phyloP scores from a whole-genome alignment of 1,284 basidiomycete genomes.

The Golubevia pallescens region DNA sequence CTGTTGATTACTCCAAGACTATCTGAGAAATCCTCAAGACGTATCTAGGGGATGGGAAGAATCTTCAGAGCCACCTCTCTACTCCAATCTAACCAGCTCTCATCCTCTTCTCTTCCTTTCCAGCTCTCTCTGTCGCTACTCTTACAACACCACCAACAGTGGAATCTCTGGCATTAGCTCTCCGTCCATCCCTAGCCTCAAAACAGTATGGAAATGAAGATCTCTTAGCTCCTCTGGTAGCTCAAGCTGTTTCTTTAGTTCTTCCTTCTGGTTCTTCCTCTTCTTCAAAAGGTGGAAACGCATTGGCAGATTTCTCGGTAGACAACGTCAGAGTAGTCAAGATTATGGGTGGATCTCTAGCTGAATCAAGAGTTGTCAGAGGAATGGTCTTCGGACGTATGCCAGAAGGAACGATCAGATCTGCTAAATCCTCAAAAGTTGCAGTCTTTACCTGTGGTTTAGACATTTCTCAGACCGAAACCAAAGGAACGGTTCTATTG shows the following conservation, averaged over 20 bases:
- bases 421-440: conserved; percentile 39
- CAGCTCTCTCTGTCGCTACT: conserved; percentile 64
- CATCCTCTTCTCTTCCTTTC: not conserved
- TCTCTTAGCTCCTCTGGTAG: conserved; percentile 80
- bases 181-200: conserved; percentile 90
- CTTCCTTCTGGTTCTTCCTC: conserved; percentile 26
- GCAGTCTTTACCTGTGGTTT: conserved; percentile 91
- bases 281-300: not conserved
- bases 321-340: conserved; percentile 98
- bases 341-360: conserved; percentile 90
- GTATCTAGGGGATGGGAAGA: no score
- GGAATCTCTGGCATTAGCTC: conserved; percentile 77
- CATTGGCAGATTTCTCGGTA: conserved; percentile 5
- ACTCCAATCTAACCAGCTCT: conserved; percentile 66
- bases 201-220: conserved; percentile 97
- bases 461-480: conserved; percentile 95
- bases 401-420: conserved; percentile 72
- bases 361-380: conserved; percentile 83
- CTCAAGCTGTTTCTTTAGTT: conserved; percentile 77
- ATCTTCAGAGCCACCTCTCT: conserved; percentile 66
- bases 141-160: conserved; percentile 81
- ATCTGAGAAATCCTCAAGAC: no score
- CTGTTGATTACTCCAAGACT: no score
- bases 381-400: conserved; percentile 99
- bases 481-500: conserved; percentile 96